Evolutionary conservation across 257 asterid genomes (phyloP).

Genomic region (Przewalskia tangutica): DNA sequence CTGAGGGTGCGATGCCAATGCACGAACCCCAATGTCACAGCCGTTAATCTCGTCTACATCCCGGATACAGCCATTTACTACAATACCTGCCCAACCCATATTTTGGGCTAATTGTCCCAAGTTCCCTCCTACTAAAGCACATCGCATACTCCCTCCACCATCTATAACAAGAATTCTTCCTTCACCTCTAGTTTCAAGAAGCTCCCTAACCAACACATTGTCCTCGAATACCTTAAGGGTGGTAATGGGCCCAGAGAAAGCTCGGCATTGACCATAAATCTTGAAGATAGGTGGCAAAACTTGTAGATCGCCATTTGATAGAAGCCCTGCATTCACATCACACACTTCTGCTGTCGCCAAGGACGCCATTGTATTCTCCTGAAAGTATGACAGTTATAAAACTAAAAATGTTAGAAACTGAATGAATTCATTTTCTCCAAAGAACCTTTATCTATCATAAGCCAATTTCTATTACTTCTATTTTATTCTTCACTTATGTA

Average conservation of each 20-base stretch:
- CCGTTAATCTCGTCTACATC: slow-evolving; percentile 82
- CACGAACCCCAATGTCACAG: slow-evolving; percentile 77
- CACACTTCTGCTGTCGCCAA: slow-evolving; percentile 79
- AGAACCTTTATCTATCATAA: background rate
- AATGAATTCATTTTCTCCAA: background rate
- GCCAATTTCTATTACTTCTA: background rate
- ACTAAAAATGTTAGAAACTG: background rate
- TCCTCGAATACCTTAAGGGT: slow-evolving; percentile 78
- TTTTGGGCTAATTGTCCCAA: slow-evolving; percentile 64
- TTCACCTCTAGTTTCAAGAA: slow-evolving; percentile 62
- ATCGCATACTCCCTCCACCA: slow-evolving; percentile 80
- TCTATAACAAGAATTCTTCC: slow-evolving; percentile 77
- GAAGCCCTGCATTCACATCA: slow-evolving; percentile 51
- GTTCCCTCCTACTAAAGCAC: slow-evolving; percentile 80
- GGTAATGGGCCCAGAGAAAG: slow-evolving; percentile 60
- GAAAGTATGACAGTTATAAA: background rate
- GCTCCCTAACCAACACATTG: slow-evolving; percentile 65
- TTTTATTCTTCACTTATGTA: no score
- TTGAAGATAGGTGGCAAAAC: slow-evolving; percentile 72
- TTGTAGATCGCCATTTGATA: slow-evolving; percentile 54
- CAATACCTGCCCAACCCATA: slow-evolving; percentile 74
- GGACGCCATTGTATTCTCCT: slow-evolving; percentile 47
- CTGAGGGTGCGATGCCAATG: slow-evolving; percentile 74
- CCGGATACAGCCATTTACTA: slow-evolving; percentile 69
- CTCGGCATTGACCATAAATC: slow-evolving; percentile 56